phyloP scores from a whole-genome alignment of 768 basidiomycete genomes.

The Tricholoma matsutake region DNA sequence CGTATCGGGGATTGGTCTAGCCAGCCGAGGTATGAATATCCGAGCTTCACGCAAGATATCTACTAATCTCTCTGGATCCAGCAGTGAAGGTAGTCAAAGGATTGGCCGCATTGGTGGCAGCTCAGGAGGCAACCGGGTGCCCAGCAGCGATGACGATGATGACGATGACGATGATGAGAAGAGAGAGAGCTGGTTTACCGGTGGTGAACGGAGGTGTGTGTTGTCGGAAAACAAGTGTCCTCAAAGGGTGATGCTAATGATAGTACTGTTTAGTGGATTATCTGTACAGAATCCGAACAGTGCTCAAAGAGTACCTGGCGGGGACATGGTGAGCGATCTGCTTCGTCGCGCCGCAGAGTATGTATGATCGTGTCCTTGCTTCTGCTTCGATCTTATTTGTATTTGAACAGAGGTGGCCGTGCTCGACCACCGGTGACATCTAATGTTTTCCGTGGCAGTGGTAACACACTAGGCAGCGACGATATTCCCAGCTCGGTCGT shows the following conservation, averaged over 20 bases:
- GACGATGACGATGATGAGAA: conserved; percentile 52
- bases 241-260: neutral
- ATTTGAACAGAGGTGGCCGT: conserved; percentile 30
- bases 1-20: conserved; percentile 52
- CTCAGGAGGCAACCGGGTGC: conserved; percentile 12
- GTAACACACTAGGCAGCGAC: conserved; percentile 86
- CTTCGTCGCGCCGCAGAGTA: conserved; percentile 81
- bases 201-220: conserved; percentile 86
- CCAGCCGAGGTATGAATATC: conserved; percentile 16
- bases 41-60: conserved; percentile 1
- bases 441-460: conserved; percentile 61
- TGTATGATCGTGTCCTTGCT: conserved; percentile 21
- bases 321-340: conserved; percentile 64
- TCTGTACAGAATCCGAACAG: conserved; percentile 82
- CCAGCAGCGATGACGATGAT: conserved; percentile 16
- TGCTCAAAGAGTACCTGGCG: conserved; percentile 44
- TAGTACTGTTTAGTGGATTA: conserved; percentile 59
- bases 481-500: conserved; percentile 77
- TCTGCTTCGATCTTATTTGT: neutral
- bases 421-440: conserved; percentile 22
- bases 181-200: conserved; percentile 80
- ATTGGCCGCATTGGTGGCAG: conserved; percentile 28
- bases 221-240: neutral
- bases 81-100: conserved; percentile 17
- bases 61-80: neutral